phyloP scores from a whole-genome alignment of 345 rosid species.

The Gossypium herbaceum region DNA sequence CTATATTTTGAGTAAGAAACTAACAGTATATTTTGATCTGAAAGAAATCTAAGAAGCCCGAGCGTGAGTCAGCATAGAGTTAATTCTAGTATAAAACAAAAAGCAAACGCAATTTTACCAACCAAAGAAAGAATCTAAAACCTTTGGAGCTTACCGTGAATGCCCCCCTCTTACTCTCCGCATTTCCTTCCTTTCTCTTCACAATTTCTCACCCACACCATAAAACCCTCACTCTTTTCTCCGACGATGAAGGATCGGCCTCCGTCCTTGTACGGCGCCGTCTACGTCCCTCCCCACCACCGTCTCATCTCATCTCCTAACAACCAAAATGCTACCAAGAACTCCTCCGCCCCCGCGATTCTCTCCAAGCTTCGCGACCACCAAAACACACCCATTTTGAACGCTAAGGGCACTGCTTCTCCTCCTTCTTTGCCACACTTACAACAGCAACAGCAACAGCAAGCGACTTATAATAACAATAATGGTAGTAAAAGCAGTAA shows the following conservation, averaged over 20 bases:
- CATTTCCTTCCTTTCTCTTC: not conserved
- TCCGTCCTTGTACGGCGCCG: conserved; percentile 47
- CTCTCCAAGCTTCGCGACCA: conserved; percentile 24
- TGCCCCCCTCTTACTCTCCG: not conserved
- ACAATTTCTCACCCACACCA: conserved; percentile 22
- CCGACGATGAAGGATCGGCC: conserved; percentile 69
- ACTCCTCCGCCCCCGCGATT: conserved; percentile 23
- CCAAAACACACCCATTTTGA: conserved; percentile 15
- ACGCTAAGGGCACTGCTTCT: conserved; percentile 13
- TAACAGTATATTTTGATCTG: too few species aligned
- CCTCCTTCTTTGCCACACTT: conserved; percentile 20
- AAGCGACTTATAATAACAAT: not conserved
- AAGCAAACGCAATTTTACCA: not conserved
- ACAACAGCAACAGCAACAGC: conserved; percentile 17
- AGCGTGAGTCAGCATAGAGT: not conserved
- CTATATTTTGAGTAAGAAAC: too few species aligned
- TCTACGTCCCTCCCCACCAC: conserved; percentile 78
- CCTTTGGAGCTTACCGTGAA: not conserved
- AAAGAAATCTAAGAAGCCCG: not conserved
- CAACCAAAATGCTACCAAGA: conserved; percentile 13
- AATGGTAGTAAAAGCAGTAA: conserved; percentile 9
- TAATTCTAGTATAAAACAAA: not conserved
- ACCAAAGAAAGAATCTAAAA: not conserved
- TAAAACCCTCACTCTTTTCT: conserved; percentile 22
- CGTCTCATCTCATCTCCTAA: conserved; percentile 40